A percentile compares a stretch with the other conserved stretches of the same genome.
Evolutionary conservation across 768 basidiomycete species (phyloP).

Genomic region (Boletus tomentosulus): DNA sequence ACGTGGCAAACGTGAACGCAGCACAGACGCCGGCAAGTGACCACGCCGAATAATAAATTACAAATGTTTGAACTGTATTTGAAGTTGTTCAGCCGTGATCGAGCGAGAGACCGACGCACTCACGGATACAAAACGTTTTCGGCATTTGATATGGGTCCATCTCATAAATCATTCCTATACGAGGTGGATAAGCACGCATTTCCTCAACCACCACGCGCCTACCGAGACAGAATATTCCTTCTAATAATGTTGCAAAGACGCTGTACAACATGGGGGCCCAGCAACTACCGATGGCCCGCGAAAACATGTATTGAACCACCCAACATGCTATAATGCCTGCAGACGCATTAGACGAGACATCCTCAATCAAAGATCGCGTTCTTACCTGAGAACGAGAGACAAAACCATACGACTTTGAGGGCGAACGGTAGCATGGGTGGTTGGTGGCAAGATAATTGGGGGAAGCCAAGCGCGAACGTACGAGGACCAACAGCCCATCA

Average conservation of each 20-base stretch:
- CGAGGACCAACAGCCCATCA: not conserved
- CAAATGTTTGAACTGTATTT: constrained; percentile 15
- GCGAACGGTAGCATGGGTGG: constrained; percentile 49
- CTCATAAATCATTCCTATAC: constrained; percentile 54
- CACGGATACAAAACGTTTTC: constrained; percentile 52
- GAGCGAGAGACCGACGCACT: constrained; percentile 8
- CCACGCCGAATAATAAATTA: constrained; percentile 42
- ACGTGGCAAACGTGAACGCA: constrained; percentile 45
- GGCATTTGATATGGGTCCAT: constrained; percentile 65
- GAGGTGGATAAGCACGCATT: not conserved
- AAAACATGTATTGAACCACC: constrained; percentile 44
- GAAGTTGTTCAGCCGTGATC: constrained; percentile 7
- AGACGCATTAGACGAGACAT: not conserved
- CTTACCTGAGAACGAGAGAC: constrained; percentile 51
- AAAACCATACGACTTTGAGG: constrained; percentile 56
- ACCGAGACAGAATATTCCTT: constrained; percentile 61
- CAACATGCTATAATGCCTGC: constrained; percentile 51
- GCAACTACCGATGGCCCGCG: constrained; percentile 37
- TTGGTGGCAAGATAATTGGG: not conserved
- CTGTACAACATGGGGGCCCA: constrained; percentile 51
- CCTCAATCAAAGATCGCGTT: not conserved
- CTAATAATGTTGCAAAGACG: constrained; percentile 46
- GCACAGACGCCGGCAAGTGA: constrained; percentile 42
- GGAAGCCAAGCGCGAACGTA: not conserved
- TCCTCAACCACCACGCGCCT: not conserved